phyloP scores from a whole-genome alignment of 768 basidiomycete species.

The Suillus lakei region DNA sequence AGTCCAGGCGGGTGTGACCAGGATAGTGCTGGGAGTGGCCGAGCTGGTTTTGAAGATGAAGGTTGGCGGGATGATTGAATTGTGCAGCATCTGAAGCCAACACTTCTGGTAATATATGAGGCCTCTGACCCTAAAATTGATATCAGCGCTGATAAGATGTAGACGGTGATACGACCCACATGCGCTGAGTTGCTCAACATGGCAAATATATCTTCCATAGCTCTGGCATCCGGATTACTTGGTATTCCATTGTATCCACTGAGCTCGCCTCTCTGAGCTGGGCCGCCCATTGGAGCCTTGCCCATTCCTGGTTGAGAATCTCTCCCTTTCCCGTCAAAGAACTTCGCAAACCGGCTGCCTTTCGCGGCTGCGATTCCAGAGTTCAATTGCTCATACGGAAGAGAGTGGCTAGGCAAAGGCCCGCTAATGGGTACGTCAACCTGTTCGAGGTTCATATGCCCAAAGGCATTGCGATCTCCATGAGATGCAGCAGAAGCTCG shows the following conservation, averaged over 20 bases:
- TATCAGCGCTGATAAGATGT: conserved; percentile 12
- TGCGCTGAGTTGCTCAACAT: conserved; percentile 81
- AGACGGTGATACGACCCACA: conserved; percentile 45
- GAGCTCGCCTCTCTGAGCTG: conserved; percentile 53
- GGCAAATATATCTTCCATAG: conserved; percentile 81
- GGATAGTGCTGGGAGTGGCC: conserved; percentile 44
- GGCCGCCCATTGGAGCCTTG: conserved; percentile 44
- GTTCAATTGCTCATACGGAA: conserved; percentile 36
- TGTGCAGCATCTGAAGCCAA: conserved; percentile 26
- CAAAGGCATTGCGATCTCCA: conserved; percentile 28
- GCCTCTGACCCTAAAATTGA: conserved; percentile 32
- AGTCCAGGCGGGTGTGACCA: conserved; percentile 57
- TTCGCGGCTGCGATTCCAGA: conserved; percentile 59
- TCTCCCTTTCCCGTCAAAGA: conserved; percentile 76
- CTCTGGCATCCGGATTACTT: conserved; percentile 53
- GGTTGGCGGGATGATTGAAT: conserved; percentile 30
- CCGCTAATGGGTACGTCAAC: conserved; percentile 21
- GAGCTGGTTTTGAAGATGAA: conserved; percentile 48
- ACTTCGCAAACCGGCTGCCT: conserved; percentile 87
- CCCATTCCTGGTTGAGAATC: conserved; percentile 42
- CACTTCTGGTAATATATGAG: conserved; percentile 26
- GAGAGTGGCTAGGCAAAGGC: conserved; percentile 19
- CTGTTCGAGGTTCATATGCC: conserved; percentile 24
- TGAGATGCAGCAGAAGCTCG: conserved; percentile 22
- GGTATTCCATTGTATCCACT: conserved; percentile 39